phyloP scores from a whole-genome alignment of 2,329 filamentous ascomycete genomes.

The Remersonia thermophila region DNA sequence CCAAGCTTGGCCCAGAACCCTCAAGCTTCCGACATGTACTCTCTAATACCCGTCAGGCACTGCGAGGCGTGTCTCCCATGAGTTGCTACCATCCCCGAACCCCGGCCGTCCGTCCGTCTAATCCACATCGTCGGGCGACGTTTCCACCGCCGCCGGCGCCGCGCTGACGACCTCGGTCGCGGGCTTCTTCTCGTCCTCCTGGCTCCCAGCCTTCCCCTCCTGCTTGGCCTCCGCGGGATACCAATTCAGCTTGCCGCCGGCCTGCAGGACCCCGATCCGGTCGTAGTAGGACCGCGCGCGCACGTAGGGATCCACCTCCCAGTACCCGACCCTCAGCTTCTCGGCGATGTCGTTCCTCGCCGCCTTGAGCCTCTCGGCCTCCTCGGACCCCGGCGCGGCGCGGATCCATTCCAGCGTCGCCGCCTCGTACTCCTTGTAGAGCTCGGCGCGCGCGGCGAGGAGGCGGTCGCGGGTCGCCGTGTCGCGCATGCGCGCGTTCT shows the following conservation, averaged over 20 bases:
- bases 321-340: constrained; percentile 64
- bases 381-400: constrained; percentile 29
- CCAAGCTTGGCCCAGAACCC: too few species aligned
- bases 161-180: constrained; percentile 4
- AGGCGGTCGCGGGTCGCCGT: constrained; percentile 50
- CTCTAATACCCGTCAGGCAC: too few species aligned
- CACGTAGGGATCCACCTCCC: constrained; percentile 78
- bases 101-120: too few species aligned
- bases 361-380: constrained; percentile 36
- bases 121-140: constrained; percentile 35
- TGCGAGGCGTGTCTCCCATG: too few species aligned
- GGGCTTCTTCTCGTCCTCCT: constrained; percentile 7
- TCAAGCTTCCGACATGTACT: too few species aligned
- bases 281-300: constrained; percentile 78
- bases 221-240: constrained; percentile 34
- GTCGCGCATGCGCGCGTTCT: constrained; percentile 66
- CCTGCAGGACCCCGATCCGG: constrained; percentile 57
- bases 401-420: constrained; percentile 65
- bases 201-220: constrained; percentile 4
- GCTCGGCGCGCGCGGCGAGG: constrained; percentile 45
- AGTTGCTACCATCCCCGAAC: too few species aligned
- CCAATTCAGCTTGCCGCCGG: constrained; percentile 57
- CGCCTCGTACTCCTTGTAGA: constrained; percentile 64
- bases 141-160: constrained; percentile 12
- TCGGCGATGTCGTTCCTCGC: constrained; percentile 51